Conservation (phyloP, 495 filamentous ascomycete species). For the Opeltia flavorubescens region DNA sequence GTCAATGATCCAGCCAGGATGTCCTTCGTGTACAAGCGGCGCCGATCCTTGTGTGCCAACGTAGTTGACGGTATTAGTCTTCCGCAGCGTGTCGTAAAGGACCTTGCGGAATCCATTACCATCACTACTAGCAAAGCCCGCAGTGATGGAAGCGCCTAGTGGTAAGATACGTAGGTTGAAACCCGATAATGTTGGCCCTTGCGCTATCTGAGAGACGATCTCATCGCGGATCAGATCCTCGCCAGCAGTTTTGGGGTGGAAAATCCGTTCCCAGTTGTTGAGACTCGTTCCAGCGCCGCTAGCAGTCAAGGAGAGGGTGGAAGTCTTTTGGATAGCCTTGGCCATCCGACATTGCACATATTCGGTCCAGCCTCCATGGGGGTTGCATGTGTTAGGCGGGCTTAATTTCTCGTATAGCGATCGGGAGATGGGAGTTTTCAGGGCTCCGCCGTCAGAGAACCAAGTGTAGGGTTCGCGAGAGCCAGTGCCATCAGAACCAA, state of each 20-base stretch:
- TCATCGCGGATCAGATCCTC: neutral
- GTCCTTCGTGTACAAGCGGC: constrained; percentile 40
- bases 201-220: neutral
- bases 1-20: constrained; percentile 32
- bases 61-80: constrained; percentile 30
- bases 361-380: neutral
- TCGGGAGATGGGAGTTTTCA: neutral
- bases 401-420: neutral
- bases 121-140: constrained; percentile 35
- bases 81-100: constrained; percentile 23
- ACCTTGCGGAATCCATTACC: constrained; percentile 39
- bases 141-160: constrained; percentile 44
- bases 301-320: neutral
- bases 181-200: neutral
- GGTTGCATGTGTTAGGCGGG: neutral
- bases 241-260: neutral
- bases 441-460: neutral
- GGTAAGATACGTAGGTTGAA: constrained; percentile 33
- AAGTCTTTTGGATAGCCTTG: neutral
- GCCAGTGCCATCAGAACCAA: neutral
- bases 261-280: neutral
- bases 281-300: neutral
- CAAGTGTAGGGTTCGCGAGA: neutral
- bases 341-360: neutral
- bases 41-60: constrained; percentile 30